Evolutionary conservation across 768 basidiomycete genomes (phyloP).

Genomic region (Rubroboletus satanas): DNA sequence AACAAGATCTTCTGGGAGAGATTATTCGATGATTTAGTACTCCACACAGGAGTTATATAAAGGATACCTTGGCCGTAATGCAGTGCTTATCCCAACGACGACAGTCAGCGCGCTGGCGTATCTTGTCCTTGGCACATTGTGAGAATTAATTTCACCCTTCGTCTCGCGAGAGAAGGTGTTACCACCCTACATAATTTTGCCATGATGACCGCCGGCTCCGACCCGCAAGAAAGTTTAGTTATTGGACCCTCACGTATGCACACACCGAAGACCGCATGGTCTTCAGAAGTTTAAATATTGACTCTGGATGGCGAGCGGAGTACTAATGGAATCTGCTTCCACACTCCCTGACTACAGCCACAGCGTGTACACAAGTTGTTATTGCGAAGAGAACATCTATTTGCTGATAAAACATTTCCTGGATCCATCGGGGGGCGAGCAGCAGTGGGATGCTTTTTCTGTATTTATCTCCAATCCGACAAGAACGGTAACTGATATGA

Average conservation of each 20-base stretch:
- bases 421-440: conserved; percentile 22
- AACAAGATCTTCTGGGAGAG: neutral
- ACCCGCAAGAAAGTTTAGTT: conserved; percentile 9
- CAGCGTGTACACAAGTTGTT: conserved; percentile 53
- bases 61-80: neutral
- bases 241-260: neutral
- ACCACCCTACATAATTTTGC: neutral
- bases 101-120: conserved; percentile 7
- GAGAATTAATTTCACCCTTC: neutral
- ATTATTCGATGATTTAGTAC: neutral
- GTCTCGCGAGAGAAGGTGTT: neutral
- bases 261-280: neutral
- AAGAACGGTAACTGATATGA: conserved; percentile 45
- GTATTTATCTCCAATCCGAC: conserved; percentile 64
- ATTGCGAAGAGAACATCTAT: conserved; percentile 76
- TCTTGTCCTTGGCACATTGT: neutral
- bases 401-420: conserved; percentile 48
- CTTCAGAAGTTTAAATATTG: neutral
- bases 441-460: conserved; percentile 47
- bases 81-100: neutral
- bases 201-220: conserved; percentile 5
- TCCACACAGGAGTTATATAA: neutral
- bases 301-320: conserved; percentile 15
- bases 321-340: conserved; percentile 19
- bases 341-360: conserved; percentile 23